Percentiles rank a stretch among this genome's conserved stretches.
Evolutionary conservation across 2,329 filamentous ascomycete genomes (phyloP).

Genomic region (Tolypocladium paradoxum): DNA sequence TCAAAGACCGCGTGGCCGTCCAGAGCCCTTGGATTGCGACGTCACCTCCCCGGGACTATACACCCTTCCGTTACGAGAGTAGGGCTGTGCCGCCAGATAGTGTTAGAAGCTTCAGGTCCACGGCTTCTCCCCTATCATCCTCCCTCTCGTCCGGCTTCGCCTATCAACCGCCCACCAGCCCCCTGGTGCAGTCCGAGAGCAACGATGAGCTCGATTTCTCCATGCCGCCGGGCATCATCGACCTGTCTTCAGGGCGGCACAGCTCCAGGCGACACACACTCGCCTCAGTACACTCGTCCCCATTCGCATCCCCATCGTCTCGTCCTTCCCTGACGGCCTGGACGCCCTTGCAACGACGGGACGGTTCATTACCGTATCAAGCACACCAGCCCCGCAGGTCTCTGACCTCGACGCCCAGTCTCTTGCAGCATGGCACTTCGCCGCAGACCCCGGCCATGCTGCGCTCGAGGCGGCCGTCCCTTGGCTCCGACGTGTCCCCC

Average conservation of each 20-base stretch:
- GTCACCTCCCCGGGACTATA: constrained; percentile 43
- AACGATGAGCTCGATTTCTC: constrained; percentile 61
- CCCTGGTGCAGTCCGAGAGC: constrained; percentile 78
- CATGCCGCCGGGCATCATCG: constrained; percentile 38
- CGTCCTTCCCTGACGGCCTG: constrained; percentile 15
- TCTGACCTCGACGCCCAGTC: constrained; percentile 47
- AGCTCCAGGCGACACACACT: constrained; percentile 58
- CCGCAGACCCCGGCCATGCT: constrained; percentile 40
- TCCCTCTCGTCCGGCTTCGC: constrained; percentile 71
- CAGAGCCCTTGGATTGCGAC: constrained; percentile 39
- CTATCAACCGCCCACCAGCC: constrained; percentile 83
- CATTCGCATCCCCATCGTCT: constrained; percentile 29
- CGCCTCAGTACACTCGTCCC: constrained; percentile 45
- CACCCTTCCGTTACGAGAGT: constrained; percentile 32
- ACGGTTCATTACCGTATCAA: constrained; percentile 56
- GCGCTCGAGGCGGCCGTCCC: constrained; percentile 55
- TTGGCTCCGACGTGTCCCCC: constrained; percentile 63
- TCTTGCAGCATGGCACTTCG: constrained; percentile 26
- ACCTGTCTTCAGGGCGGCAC: constrained; percentile 30
- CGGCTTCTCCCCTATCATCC: constrained; percentile 54
- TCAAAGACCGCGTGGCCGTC: background rate
- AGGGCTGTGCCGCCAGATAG: constrained; percentile 19
- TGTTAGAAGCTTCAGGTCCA: constrained; percentile 28
- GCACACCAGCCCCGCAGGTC: constrained; percentile 71
- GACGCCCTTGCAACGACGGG: constrained; percentile 37